Evolutionary conservation across 202 grass and related monocot species (phyloP), one percentile per base, ranked within the genome.

Genomic region (Zoysia matrella): DNA sequence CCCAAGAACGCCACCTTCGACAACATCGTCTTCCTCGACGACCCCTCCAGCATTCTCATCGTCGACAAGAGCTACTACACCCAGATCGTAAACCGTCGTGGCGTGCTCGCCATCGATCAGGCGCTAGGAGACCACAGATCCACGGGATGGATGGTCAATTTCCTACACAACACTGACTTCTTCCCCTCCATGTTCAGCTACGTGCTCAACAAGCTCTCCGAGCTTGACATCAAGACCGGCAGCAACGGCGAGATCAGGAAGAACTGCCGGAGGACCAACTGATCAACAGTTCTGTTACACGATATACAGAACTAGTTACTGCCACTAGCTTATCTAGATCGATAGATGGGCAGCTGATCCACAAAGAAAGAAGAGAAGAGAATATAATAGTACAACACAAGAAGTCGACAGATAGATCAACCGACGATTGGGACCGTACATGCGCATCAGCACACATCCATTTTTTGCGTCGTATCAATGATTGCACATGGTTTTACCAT

Each of bases 101-200:
- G 22, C 22, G 22, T 30, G 22, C 22, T 30, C 22, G 22, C 22
- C 22, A 30, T 30, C 22, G 90, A 97, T 52, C 93, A 97, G 58
- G 84, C 57, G 1, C 67, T 92, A 4, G 68, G 85, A 15, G 50
- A 72, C 22, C 40, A 85, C 52, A 36, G 7, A 6, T n/a, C 86
- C 13, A 96, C 93, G 5, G 78, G 79, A 1, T 84, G 61, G 76
- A 89, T 92, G 61, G 93, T 92, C 6, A 30, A 80, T 7, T 81
- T 82, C 40, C 73, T 92, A 55, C 73, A 69, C 30, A 74, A 48
- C 55, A 54, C 72, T 1, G 77, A 30, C 22, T 30, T 30, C 22
- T 30, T 30, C 22, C 22, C 22, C 22, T 30, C 22, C 22, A 30
- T 30, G 22, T 30, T 30, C 22, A 30, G 22, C 22, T 30, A 30